Base-by-base conservation (phyloP, 1,284 basidiomycete species). In the Naganishia cerealis region DNA sequence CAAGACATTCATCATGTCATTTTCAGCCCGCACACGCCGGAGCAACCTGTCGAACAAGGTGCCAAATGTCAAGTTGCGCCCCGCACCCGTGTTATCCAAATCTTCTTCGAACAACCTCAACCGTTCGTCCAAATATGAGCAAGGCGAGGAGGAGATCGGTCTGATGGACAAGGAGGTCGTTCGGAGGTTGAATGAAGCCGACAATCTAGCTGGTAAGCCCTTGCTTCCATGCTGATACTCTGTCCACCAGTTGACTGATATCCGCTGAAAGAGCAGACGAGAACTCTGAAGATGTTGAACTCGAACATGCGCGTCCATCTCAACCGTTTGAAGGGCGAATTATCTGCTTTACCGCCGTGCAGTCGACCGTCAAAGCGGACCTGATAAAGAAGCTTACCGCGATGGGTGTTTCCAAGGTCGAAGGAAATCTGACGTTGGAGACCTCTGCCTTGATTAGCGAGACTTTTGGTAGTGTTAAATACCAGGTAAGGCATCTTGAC, bases 31-130 rank as follows among this genome's bases (percentile, higher is more conserved):
- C n/a, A 62, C 67, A 29, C 58, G 77, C 52, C 68, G 77, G n/a
- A 76, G 76, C 8, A 77, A 80, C 70, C 57, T 79, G 21, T 79
- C 77, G 2, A 69, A 65, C 67, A 79, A 79, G 68, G 71, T 80
- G 3, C 75, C 77, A 3, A 77, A 78, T 67, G 79, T 79, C 68
- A 80, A 79, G 69, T 70, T 79, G 15, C 76, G 79, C 1, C 79
- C 79, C 1, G 76, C 73, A 16, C 76, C 74, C 1, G 53, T 71
- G 21, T 46, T 66, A 48, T 65, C 65, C n/a, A 56, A 48, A 54
- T 63, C 69, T 29, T 24, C 59, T 46, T 53, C 65, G 42, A 36
- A 67, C 58, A 55, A 55, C 57, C 21, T 50, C n/a, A 55, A 33
- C 29, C 43, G 54, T 7, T 33, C 39, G 38, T 55, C 13, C 39